Evolutionary conservation across 768 basidiomycete species (phyloP), one percentile per base, ranked within the genome.

Genomic region (Dioszegia hungarica): DNA sequence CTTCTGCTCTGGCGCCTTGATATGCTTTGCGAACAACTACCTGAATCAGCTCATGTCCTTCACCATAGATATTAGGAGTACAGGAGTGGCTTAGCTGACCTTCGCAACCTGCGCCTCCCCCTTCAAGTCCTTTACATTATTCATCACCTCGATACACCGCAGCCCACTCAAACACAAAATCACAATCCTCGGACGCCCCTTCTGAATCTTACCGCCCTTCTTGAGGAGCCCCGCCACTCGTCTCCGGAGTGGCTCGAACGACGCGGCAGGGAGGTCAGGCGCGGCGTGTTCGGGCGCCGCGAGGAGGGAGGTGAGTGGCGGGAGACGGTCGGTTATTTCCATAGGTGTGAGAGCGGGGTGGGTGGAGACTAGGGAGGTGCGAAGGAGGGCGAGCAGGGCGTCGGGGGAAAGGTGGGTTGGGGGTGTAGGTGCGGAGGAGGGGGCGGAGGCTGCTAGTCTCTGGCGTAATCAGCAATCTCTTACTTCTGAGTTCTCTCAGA

Each of bases 161-260:
- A 97, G 80, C 3, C 94, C 94, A n/a, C 92, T 89, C 25, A 86
- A 84, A 15, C 90, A 82, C 41, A 98, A 75, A 68, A 90, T 88
- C 12, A 99, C 77, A 39, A 95, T 79, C 2, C 90, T 89, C 1
- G 94, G 94, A 36, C 90, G 82, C n/a, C 90, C 91, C 57, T 81
- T 82, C 12, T 20, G 39, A 11, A 58, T 37, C 37, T 62, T 70
- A 37, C 56, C 53, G 44, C 80, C 78, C 71, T 89, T 89, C 47
- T 94, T 90, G 25, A 81, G 80, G 11, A 97, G n/a, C 22, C 36
- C 37, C 39, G 57, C 53, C 77, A 54, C 89, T 84, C 61, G 81
- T 81, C 66, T 81, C 83, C 25, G 92, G 78, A 65, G 39, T 5
- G 63, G 53, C n/a, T 38, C 54, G 44, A 62, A 64, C 8, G 60